Base-by-base conservation (phyloP, 2,329 filamentous ascomycete species). In the Pyrenochaeta sp. region DNA sequence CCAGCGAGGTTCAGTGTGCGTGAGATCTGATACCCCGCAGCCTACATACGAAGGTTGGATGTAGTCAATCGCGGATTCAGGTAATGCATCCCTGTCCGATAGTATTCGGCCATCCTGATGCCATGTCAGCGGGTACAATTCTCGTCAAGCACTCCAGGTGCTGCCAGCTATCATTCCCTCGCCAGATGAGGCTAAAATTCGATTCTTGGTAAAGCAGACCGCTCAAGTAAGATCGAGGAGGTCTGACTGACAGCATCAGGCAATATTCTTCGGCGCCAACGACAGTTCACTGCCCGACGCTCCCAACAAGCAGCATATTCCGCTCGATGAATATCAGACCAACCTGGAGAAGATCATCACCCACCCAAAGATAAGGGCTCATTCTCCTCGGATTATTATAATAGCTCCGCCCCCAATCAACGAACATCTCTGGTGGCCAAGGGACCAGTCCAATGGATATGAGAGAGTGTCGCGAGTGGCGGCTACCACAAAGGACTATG, bases 191-290 rank as follows among this genome's bases (percentile, higher is more conserved):
- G 85, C 84, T 28, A 85, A 84, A 71, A 84, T 93, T 56, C 85
- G 87, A 56, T 90, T 91, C 68, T 77, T 94, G 64, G 90, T 91
- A 72, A 25, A 58, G 27, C 32, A 32, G 6, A 5, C 43, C 27
- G 19, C n/a, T 25, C 28, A 15, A 19, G 15, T 22, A 40, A 39
- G 15, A 6, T 19, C 22, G 32, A 28, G 39, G 37, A 24, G 44
- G 39, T 32, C 42, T 45, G 36, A 51, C 58, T 68, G 42, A 71
- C 45, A 19, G 9, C 32, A n/a, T 42, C 56, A 93, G 90, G 82
- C 90, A 39, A 79, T 97, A 57, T 89, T 96, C 65, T 88, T 97
- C 59, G 95, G 95, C 19, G 92, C 95, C 67, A 98, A 99, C 74
- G 95, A 98, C 77, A 90, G 94, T 3, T 88, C 88, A 53, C 77